Conservation (phyloP, 257 asterid genomes). For the Thymus quinquecostatus region DNA sequence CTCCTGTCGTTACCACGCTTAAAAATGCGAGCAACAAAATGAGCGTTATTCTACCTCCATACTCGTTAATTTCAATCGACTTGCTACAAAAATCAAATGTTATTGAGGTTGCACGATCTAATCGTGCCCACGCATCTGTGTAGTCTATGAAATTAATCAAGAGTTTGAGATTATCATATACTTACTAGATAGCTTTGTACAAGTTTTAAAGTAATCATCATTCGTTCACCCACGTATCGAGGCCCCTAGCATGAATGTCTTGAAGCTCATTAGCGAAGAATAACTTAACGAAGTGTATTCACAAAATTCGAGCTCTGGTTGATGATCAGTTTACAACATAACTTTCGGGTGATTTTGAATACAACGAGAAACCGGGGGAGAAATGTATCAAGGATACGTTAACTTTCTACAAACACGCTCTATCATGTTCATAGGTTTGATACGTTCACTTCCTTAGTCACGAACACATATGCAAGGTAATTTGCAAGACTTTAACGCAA, state of each 20-base stretch:
- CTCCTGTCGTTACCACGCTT: conserved; percentile 46
- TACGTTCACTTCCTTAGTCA: background rate
- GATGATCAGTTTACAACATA: background rate
- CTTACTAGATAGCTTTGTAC: background rate
- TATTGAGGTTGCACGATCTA: conserved; percentile 25
- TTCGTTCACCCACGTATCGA: too few relatives aligned
- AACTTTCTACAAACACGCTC: background rate
- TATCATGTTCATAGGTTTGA: conserved; percentile 1
- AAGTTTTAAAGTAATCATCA: too few relatives aligned
- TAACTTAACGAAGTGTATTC: too few relatives aligned
- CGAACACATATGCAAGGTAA: conserved; percentile 20
- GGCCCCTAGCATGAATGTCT: too few relatives aligned
- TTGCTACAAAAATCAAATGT: conserved; percentile 44
- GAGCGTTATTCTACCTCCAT: conserved; percentile 55
- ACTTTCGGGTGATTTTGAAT: background rate
- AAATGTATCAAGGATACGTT: background rate
- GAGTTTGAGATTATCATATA: background rate
- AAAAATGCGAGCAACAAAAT: conserved; percentile 51
- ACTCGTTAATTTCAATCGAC: conserved; percentile 67
- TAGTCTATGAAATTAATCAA: background rate
- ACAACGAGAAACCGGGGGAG: background rate
- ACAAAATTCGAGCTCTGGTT: too few relatives aligned
- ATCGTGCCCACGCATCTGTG: conserved; percentile 31
- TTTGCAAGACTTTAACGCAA: background rate
- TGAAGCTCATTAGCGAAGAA: too few relatives aligned